These are phyloP conservation scores for Myxozyma vanderwaltii DNA, from an alignment of 805 yeast species.

Conservation along the genomic window DNA sequence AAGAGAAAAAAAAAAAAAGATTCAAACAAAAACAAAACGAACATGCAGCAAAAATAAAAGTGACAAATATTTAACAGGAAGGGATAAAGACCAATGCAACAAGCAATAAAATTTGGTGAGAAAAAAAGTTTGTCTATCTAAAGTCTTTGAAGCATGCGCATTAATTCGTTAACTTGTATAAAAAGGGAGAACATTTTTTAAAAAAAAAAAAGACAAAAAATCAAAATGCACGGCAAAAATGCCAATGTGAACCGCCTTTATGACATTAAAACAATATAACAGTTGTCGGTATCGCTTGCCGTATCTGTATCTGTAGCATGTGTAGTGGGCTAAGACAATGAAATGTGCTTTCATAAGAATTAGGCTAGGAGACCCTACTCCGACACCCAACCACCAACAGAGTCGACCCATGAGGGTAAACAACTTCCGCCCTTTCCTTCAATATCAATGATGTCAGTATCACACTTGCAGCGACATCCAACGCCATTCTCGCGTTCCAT, in stretches of 20 bases:
- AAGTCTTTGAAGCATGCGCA: not conserved
- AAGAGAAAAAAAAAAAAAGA: not conserved
- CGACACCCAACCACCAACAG: slow-evolving; percentile 40
- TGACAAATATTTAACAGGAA: not conserved
- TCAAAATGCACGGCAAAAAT: not conserved
- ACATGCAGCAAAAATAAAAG: not conserved
- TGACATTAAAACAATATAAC: too few relatives aligned
- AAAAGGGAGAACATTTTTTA: not conserved
- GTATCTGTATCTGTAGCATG: too few relatives aligned
- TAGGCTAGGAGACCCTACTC: too few relatives aligned
- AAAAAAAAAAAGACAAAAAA: not conserved
- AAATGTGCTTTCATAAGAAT: too few relatives aligned
- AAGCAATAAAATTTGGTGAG: not conserved
- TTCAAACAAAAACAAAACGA: too few relatives aligned
- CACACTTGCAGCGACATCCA: slow-evolving; percentile 90
- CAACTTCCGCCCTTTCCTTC: slow-evolving; percentile 43
- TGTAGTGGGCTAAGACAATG: too few relatives aligned
- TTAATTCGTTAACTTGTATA: not conserved
- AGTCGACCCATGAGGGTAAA: slow-evolving; percentile 41
- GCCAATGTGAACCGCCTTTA: too few relatives aligned
- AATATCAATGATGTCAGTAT: slow-evolving; percentile 44
- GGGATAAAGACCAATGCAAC: not conserved
- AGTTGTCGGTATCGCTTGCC: too few relatives aligned
- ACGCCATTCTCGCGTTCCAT: slow-evolving; percentile 51
- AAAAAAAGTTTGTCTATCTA: not conserved